Evolutionary conservation across 148 eudicot species (phyloP).

Genomic region (Cornus suecica): DNA sequence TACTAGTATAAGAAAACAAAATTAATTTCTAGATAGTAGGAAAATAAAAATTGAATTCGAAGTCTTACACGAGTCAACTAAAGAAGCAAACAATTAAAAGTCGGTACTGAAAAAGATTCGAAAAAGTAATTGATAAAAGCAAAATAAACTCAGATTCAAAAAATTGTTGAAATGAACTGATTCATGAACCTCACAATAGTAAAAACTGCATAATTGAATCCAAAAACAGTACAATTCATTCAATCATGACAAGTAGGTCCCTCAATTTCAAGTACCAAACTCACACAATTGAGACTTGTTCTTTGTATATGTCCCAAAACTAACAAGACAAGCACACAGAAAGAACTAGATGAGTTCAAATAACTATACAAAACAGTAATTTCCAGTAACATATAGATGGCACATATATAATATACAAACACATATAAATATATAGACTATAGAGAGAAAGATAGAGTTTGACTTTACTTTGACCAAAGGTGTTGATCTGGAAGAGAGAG

Average conservation of each 20-base stretch:
- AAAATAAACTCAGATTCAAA: neutral
- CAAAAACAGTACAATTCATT: too few relatives aligned
- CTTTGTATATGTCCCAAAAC: too few relatives aligned
- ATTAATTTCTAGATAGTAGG: too few relatives aligned
- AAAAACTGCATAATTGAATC: neutral
- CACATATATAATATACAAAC: too few relatives aligned
- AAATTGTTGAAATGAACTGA: neutral
- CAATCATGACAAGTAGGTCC: too few relatives aligned
- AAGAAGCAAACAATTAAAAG: too few relatives aligned
- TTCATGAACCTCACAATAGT: neutral
- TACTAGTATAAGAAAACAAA: neutral
- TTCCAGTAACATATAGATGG: too few relatives aligned
- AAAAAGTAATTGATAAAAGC: neutral
- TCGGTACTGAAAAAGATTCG: neutral
- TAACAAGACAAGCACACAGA: neutral
- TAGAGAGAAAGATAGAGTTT: neutral
- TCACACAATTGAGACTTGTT: neutral
- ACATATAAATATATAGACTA: too few relatives aligned
- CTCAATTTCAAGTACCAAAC: neutral
- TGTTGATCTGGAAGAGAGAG: neutral
- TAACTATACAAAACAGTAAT: too few relatives aligned
- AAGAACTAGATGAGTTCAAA: too few relatives aligned
- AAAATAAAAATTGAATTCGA: too few relatives aligned
- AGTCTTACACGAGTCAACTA: neutral
- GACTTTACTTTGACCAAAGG: neutral